Conservation (phyloP, 306 rosid species). For the Castanea crenata region DNA sequence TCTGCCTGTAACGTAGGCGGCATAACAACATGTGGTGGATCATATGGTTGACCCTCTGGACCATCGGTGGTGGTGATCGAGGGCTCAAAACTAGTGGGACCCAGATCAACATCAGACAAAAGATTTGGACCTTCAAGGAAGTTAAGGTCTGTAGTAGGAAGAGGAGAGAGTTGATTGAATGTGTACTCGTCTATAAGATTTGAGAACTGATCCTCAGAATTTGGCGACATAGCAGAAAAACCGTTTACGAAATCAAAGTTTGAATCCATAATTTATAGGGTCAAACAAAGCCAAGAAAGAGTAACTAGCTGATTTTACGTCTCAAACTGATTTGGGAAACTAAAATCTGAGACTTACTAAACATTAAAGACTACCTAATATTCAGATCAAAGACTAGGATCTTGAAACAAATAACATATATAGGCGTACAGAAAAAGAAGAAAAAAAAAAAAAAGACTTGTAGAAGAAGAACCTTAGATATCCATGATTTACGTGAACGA, state of each 20-base stretch:
- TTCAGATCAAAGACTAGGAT: background rate
- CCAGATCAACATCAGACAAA: slow-evolving; percentile 18
- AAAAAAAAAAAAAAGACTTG: background rate
- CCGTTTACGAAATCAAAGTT: slow-evolving; percentile 24
- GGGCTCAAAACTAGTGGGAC: slow-evolving; percentile 13
- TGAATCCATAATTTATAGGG: slow-evolving; percentile 26
- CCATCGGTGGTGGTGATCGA: background rate
- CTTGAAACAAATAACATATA: background rate
- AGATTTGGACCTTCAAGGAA: slow-evolving; percentile 4
- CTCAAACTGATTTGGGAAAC: background rate
- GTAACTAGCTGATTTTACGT: too few relatives aligned
- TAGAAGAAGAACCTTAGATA: slow-evolving; percentile 14
- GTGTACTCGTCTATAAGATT: slow-evolving; percentile 4
- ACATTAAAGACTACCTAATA: background rate
- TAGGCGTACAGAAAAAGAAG: too few relatives aligned
- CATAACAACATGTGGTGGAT: background rate
- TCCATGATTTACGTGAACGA: background rate
- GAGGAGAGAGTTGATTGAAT: slow-evolving; percentile 24
- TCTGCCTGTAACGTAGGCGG: slow-evolving; percentile 6
- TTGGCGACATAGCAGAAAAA: background rate
- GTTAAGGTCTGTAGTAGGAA: slow-evolving; percentile 2
- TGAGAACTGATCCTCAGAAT: slow-evolving; percentile 16
- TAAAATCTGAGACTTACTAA: background rate
- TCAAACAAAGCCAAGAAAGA: background rate
- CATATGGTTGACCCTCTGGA: slow-evolving; percentile 5